Evolutionary conservation across 441 rosid genomes (phyloP), one percentile per base, ranked within the genome.

Genomic region (Adansonia gregorii): DNA sequence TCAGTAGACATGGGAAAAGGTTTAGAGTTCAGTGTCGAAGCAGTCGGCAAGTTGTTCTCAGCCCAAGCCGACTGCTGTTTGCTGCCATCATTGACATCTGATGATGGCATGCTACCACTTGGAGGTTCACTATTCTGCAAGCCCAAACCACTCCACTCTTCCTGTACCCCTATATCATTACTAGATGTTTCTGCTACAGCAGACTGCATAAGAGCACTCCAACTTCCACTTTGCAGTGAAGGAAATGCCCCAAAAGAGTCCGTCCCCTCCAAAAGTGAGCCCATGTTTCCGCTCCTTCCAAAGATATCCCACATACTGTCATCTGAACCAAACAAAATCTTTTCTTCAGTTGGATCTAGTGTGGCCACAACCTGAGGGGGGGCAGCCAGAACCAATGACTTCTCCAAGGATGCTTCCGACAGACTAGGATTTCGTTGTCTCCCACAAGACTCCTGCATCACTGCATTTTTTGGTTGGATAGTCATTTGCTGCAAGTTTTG

Each of bases 131-230:
- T 76, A 74, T 72, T 72, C 66, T 14, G 89, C 74, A 77, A 56
- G 73, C 82, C 74, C 80, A 79, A 63, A 75, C 90, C 88, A 83
- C 85, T 83, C 94, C 91, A 89, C 82, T 86, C 89, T 78, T 88
- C 96, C 65, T 83, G 89, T 55, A 58, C 31, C 60, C 86, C 83
- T 14, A 73, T 66, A 76, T 87, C 87, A 74, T 77, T 84, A 59
- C 86, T 79, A 43, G 90, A 86, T 46, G 94, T 81, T 87, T 92
- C 96, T 63, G 91, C 93, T 35, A 92, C 89, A 74, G 96, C 96
- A 78, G 96, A 90, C 86, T 91, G 98, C 99, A 95, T 95, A 74
- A 95, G 99, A 77, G 99, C 98, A 86, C 99, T 93, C 99, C 98
- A 95, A 82, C 97, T 91, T 82, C 99, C 99, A 86, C 95, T 90